Evolutionary conservation across 108 stramenopile species (phyloP).

Genomic region (Cyclostephanos tholiformis): DNA sequence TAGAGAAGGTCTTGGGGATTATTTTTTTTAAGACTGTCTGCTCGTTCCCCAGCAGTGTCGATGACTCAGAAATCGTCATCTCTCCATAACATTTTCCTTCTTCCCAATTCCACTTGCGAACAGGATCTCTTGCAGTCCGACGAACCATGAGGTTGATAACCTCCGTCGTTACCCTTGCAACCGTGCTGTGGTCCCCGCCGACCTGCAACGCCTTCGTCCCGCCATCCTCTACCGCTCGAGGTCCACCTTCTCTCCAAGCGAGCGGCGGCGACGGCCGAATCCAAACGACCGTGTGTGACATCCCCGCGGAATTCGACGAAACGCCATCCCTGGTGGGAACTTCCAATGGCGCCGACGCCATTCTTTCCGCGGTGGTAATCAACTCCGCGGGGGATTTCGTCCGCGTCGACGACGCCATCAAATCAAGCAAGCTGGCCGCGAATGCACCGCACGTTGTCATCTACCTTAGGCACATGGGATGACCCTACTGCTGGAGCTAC

Average conservation of each 20-base stretch:
- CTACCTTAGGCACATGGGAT: constrained; percentile 82
- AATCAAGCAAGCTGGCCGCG: constrained; percentile 18
- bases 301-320: constrained; percentile 27
- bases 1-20: too few relatives aligned
- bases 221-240: not conserved
- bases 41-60: too few relatives aligned
- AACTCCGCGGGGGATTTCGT: constrained; percentile 63
- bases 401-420: constrained; percentile 56
- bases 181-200: not conserved
- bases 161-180: constrained; percentile 14
- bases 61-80: too few relatives aligned
- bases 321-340: constrained; percentile 26
- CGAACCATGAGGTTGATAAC: constrained; percentile 20
- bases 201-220: constrained; percentile 21
- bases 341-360: constrained; percentile 27
- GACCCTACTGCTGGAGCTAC: constrained; percentile 93
- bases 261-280: constrained; percentile 10
- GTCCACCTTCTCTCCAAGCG: not conserved
- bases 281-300: constrained; percentile 23
- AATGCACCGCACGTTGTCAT: constrained; percentile 65
- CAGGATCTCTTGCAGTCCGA: not conserved
- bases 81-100: not conserved
- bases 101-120: too few relatives aligned
- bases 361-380: constrained; percentile 50
- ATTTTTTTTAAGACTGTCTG: too few relatives aligned